Evolutionary conservation across 192 early-diverging fungal genomes (phyloP), one percentile per base, ranked within the genome.

Genomic region (Geosiphon pyriformis): DNA sequence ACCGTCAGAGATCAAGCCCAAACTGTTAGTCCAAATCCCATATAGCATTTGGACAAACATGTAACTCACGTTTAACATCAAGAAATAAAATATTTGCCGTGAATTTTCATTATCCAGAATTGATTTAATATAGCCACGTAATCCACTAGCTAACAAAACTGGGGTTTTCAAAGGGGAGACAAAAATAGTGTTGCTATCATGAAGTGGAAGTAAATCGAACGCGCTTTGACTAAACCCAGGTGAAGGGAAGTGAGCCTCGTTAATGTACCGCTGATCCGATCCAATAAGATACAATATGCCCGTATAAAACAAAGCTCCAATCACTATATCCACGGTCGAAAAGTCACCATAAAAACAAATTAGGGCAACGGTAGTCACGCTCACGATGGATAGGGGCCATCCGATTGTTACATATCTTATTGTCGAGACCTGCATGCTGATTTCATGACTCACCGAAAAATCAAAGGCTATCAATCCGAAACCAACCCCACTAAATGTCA

Each of bases 71-170:
- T 98, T 98, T 54, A 98, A 82, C 32, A 93, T 71, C 67, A 98
- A 75, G 70, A 98, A 98, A 75, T 89, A 89, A 73, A 95, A 94
- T 65, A 98, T 93, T 72, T 92, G 92, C 68, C 91, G 85, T 8
- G 95, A 96, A 58, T 91, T 87, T 31, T 73, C 74, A 72, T 90
- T 85, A 31, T 76, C 81, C 47, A 86, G 50, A 50, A 93, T 87
- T 8, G 76, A 74, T 51, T 70, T 76, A 17, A 78, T 46, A 35
- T 74, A 84, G 29, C n/a, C n/a, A n/a, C n/a, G n/a, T n/a, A 73
- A 35, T n/a, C 67, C 72, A 4, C 70, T 56, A 58, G 68, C 67
- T 8, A 50, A 55, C 23, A 72, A 10, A 1, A 68, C 60, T 42
- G 65, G 69, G 0, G 62, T 58, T 47, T 66, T 65, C 11, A 23